Base-by-base conservation (phyloP, 2,329 filamentous ascomycete genomes). In the Penicillium frequentans region DNA sequence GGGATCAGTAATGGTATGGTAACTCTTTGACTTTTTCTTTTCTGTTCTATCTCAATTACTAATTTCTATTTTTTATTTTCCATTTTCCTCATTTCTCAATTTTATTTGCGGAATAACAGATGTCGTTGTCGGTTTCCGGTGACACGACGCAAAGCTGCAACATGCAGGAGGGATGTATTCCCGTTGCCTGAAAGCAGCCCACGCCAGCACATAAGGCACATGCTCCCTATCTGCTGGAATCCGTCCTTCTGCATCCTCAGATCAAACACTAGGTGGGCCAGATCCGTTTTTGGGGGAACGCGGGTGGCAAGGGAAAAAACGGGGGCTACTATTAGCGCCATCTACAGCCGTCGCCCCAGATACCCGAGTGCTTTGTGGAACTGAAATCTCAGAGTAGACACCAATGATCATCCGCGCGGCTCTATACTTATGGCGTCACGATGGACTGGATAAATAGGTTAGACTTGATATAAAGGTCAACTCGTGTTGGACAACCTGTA, bases 341-440 rank as follows among this genome's bases (percentile, higher is more conserved):
- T 42, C 52, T 49, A 52, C 37, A 42, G n/a, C 11, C 46, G 21
- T 35, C 27, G 10, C 11, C 39, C 5, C 39, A 29, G 27, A 29
- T 29, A 29, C 52, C 26, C 14, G 21, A 33, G 21, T 49, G 24
- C 43, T 35, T 45, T 44, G 50, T 53, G 50, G 42, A 53, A 53
- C 50, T n/a, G 13, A 2, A 46, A 21, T 31, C 33, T 33, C 65
- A 68, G 61, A 62, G 59, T 47, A 55, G 26, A 8, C 60, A 58
- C 68, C 68, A 70, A 72, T 72, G 61, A 68, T 57, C 61, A 57
- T 59, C 57, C 63, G 60, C 58, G 59, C 62, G 60, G 64, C 63
- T 68, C 65, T 55, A 70, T 65, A 70, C 66, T 62, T 63, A 60
- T 23, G 29, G 31, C 47, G 43, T 21, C 29, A 53, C 43, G 29